A percentile compares a stretch with the other conserved stretches of the same genome.
These are phyloP conservation scores for Ophiostoma ulmi DNA, from an alignment of 2,329 filamentous ascomycete species.

Conservation along the genomic window DNA sequence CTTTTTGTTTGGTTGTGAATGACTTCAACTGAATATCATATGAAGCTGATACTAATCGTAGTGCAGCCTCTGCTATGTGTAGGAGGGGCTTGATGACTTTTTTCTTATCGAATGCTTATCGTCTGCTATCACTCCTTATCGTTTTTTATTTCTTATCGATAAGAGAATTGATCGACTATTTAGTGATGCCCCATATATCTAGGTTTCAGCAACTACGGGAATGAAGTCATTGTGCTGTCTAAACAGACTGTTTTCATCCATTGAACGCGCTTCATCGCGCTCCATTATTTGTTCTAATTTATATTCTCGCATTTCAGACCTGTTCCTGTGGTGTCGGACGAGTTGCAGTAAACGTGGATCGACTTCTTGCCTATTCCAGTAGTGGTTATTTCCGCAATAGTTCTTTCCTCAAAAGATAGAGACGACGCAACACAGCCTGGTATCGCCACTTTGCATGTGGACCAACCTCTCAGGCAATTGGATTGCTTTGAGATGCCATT, in stretches of 20 bases:
- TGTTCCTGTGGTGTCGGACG: too few relatives aligned
- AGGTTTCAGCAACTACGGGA: neutral
- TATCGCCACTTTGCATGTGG: too few relatives aligned
- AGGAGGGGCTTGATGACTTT: conserved; percentile 19
- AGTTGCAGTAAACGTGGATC: too few relatives aligned
- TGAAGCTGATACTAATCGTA: neutral
- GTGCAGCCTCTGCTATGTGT: conserved; percentile 9
- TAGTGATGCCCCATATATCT: neutral
- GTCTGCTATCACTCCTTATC: neutral
- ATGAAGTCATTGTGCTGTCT: neutral
- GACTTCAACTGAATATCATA: neutral
- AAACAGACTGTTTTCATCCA: neutral
- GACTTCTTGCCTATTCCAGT: too few relatives aligned
- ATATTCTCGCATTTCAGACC: too few relatives aligned
- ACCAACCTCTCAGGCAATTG: too few relatives aligned
- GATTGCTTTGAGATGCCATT: too few relatives aligned
- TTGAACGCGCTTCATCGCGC: neutral
- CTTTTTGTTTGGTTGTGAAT: neutral
- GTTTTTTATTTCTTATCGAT: neutral
- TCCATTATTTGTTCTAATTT: neutral
- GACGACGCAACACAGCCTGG: too few relatives aligned
- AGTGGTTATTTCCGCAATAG: too few relatives aligned
- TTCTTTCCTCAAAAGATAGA: too few relatives aligned
- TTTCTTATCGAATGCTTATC: conserved; percentile 23
- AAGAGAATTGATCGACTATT: neutral